Evolutionary conservation across 192 early-diverging fungal genomes (phyloP).

Genomic region (Podila clonocystis): DNA sequence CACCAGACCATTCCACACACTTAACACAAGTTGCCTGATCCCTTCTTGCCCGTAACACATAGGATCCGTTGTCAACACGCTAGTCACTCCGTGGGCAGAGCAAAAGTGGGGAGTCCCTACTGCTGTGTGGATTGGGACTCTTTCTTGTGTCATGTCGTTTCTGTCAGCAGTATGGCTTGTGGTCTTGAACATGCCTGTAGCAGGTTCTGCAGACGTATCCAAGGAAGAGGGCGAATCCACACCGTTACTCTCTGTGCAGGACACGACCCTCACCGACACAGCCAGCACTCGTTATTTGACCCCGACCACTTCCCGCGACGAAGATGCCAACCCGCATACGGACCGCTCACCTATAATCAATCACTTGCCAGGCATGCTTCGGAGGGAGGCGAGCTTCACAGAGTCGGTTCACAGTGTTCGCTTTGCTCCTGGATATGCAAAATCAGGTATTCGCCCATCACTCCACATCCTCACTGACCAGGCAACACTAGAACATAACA

Average conservation of each 20-base stretch:
- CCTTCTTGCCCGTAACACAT: no score
- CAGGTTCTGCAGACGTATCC: neutral
- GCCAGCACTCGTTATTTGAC: neutral
- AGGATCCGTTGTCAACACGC: constrained; percentile 43
- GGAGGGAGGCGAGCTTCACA: constrained; percentile 11
- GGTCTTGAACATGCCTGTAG: neutral
- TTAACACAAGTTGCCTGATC: neutral
- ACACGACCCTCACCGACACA: neutral
- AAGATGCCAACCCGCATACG: neutral
- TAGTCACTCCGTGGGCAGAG: constrained; percentile 42
- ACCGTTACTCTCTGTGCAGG: neutral
- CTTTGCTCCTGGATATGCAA: constrained; percentile 13
- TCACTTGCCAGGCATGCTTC: constrained; percentile 17
- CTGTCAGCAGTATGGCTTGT: constrained; percentile 19
- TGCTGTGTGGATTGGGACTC: constrained; percentile 38
- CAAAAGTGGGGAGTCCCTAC: constrained; percentile 43
- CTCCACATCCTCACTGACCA: constrained; percentile 38
- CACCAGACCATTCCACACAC: neutral
- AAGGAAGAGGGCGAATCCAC: constrained; percentile 12
- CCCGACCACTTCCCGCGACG: neutral
- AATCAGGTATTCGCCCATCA: constrained; percentile 19
- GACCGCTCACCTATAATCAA: constrained; percentile 15
- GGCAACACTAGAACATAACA: neutral
- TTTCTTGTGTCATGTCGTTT: constrained; percentile 35
- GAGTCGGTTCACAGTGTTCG: constrained; percentile 28